Evolutionary conservation across 768 basidiomycete species (phyloP).

Genomic region (Lactarius deliciosus): DNA sequence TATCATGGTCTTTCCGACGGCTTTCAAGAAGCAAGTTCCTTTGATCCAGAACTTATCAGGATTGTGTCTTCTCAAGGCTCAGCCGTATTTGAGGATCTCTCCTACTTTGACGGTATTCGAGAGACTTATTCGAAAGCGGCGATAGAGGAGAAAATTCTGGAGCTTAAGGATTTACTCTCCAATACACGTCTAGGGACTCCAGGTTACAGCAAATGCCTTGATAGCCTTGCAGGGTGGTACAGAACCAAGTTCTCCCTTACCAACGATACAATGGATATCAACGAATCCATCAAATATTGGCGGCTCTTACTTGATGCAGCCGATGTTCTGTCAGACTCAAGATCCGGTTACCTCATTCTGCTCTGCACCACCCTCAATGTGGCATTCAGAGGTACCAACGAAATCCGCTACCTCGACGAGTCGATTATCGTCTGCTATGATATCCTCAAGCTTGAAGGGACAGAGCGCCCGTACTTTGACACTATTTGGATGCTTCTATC

Average conservation of each 20-base stretch:
- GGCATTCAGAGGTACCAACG: neutral
- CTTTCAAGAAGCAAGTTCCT: neutral
- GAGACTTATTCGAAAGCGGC: neutral
- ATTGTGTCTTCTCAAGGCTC: neutral
- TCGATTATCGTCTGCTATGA: neutral
- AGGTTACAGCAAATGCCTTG: neutral
- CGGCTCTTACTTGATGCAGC: neutral
- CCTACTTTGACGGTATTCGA: too few relatives aligned
- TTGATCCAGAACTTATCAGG: neutral
- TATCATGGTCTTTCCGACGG: too few relatives aligned
- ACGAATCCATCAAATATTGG: constrained; percentile 2
- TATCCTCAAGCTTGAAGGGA: neutral
- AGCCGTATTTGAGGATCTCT: neutral
- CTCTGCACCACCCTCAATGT: too few relatives aligned
- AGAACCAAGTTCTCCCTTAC: neutral
- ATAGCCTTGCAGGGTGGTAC: neutral
- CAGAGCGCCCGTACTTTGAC: neutral
- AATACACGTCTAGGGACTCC: neutral
- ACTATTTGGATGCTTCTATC: neutral
- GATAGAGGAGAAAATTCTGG: neutral
- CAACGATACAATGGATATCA: neutral
- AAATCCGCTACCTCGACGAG: neutral
- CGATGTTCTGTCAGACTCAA: neutral
- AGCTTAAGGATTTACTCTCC: neutral
- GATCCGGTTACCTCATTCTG: too few relatives aligned